Percentiles rank a stretch among this genome's conserved stretches.
These are phyloP conservation scores for Dictyostelium firmibasis DNA, from an alignment of 78 protist genomes.

Conservation along the genomic window DNA sequence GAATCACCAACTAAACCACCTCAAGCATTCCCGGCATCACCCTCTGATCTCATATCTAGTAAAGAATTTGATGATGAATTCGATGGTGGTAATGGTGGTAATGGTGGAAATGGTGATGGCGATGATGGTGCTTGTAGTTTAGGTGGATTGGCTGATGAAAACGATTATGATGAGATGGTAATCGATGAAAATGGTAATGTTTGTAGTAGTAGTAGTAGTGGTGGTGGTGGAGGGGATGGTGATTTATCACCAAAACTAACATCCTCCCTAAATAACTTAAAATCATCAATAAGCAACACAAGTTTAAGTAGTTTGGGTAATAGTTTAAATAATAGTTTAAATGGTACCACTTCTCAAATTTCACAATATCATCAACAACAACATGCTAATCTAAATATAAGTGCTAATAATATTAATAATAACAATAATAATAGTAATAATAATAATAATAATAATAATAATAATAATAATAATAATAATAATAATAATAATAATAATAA, in stretches of 20 bases:
- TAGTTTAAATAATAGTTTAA: conserved; percentile 1
- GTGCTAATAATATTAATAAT: neutral
- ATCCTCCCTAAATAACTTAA: neutral
- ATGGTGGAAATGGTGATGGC: neutral
- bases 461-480: conserved; percentile 3
- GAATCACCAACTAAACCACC: conserved; percentile 59
- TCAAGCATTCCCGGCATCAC: conserved; percentile 45
- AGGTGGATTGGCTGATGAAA: neutral
- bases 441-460: neutral
- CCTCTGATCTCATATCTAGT: neutral
- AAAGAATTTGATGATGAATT: conserved; percentile 23
- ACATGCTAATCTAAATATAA: neutral
- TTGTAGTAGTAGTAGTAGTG: neutral
- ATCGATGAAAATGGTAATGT: neutral
- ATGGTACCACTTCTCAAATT: neutral
- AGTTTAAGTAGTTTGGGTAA: neutral
- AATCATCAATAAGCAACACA: neutral
- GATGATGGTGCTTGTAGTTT: neutral
- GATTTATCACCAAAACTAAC: neutral
- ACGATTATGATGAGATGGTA: neutral
- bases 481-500: conserved; percentile 3
- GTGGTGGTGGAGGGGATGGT: neutral
- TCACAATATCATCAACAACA: neutral
- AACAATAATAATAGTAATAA: neutral
- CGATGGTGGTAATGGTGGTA: neutral